Conservation (phyloP, 2,329 filamentous ascomycete species). For the Cytospora leucostoma region DNA sequence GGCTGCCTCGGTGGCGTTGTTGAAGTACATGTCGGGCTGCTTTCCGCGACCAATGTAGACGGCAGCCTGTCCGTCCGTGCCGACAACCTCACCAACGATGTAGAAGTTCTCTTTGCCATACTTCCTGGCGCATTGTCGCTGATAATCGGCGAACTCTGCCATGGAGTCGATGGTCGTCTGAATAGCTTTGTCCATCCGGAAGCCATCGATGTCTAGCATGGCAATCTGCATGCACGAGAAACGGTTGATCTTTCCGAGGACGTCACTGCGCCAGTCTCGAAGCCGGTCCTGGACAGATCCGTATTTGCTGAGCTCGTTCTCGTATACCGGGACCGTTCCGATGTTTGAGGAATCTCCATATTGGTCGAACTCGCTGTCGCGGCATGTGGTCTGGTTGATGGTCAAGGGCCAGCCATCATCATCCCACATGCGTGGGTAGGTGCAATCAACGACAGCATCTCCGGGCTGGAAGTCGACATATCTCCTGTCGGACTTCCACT, state of each 20-base stretch:
- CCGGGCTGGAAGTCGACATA: conserved; percentile 61
- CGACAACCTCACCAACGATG: conserved; percentile 64
- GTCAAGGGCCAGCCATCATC: conserved; percentile 55
- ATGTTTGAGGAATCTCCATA: conserved; percentile 56
- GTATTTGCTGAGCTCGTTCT: conserved; percentile 66
- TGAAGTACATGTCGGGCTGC: conserved; percentile 53
- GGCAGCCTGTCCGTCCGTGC: conserved; percentile 60
- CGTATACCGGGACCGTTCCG: conserved; percentile 63
- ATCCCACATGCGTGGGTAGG: conserved; percentile 63
- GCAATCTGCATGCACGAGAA: conserved; percentile 65
- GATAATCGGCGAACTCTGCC: conserved; percentile 57
- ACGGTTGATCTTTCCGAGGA: conserved; percentile 57
- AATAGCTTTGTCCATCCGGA: conserved; percentile 67
- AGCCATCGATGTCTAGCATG: conserved; percentile 66
- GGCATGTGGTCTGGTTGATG: conserved; percentile 52
- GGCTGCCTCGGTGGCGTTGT: conserved; percentile 50
- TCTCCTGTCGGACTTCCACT: conserved; percentile 55
- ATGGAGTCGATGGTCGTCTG: conserved; percentile 64
- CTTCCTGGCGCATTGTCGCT: conserved; percentile 56
- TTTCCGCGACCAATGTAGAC: conserved; percentile 64
- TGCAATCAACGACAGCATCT: conserved; percentile 56
- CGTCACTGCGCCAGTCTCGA: conserved; percentile 62
- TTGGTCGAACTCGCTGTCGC: conserved; percentile 64
- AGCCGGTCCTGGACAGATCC: conserved; percentile 68
- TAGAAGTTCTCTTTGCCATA: conserved; percentile 66